A percentile compares a stretch with the other conserved stretches of the same genome.
Evolutionary conservation across 2,329 filamentous ascomycete genomes (phyloP).

Genomic region (Amphichorda felina): DNA sequence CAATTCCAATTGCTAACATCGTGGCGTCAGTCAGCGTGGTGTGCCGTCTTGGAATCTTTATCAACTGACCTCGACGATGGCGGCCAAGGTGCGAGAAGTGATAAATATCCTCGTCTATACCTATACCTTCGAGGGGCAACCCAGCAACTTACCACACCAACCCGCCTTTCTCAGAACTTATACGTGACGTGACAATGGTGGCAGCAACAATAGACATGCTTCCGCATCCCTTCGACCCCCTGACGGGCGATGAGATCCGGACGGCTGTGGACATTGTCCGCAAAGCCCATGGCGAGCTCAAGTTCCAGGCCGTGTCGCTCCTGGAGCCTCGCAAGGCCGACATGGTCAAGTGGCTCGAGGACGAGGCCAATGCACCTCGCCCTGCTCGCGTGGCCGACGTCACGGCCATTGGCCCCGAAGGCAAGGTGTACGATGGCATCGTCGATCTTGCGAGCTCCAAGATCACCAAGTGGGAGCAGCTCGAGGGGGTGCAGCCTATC

Average conservation of each 20-base stretch:
- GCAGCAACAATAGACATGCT: neutral
- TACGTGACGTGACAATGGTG: too few relatives aligned
- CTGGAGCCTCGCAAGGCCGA: constrained; percentile 77
- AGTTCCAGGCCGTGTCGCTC: constrained; percentile 79
- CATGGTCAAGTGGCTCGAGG: constrained; percentile 68
- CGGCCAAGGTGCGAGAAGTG: too few relatives aligned
- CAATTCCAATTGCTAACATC: too few relatives aligned
- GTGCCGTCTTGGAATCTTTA: too few relatives aligned
- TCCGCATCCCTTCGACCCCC: constrained; percentile 65
- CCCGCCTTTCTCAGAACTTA: too few relatives aligned
- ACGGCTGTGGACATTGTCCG: constrained; percentile 56
- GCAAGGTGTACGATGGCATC: constrained; percentile 72
- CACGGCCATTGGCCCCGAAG: constrained; percentile 67
- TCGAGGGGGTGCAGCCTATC: constrained; percentile 71
- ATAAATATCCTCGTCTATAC: too few relatives aligned
- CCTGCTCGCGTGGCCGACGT: constrained; percentile 69
- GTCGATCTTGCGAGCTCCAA: constrained; percentile 58
- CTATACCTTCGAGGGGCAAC: too few relatives aligned
- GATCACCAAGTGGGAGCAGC: constrained; percentile 62
- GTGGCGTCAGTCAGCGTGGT: too few relatives aligned
- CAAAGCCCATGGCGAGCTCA: constrained; percentile 56
- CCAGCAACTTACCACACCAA: too few relatives aligned
- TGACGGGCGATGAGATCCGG: constrained; percentile 62
- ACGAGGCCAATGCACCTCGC: constrained; percentile 45
- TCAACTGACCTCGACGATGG: too few relatives aligned